These are phyloP conservation scores for Pelargonium australe DNA, from an alignment of 441 rosid genomes.

Conservation along the genomic window DNA sequence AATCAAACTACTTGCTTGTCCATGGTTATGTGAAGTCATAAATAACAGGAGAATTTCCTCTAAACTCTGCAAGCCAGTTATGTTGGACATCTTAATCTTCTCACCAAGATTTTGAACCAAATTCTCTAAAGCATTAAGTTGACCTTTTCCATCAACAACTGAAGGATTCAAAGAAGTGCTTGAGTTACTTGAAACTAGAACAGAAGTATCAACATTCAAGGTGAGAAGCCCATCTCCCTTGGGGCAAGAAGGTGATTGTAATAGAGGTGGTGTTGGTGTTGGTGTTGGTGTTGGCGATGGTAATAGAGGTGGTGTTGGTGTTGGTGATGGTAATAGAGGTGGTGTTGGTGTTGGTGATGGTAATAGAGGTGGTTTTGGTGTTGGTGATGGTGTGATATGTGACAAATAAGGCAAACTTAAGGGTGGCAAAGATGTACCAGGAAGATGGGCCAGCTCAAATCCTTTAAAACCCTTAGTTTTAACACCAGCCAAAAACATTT, in stretches of 20 bases:
- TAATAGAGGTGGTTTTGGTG: too few relatives aligned
- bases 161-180: conserved; percentile 18
- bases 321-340: neutral
- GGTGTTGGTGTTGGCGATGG: neutral
- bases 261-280: conserved; percentile 16
- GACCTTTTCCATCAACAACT: conserved; percentile 14
- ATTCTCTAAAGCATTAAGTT: conserved; percentile 20
- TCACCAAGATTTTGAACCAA: conserved; percentile 31
- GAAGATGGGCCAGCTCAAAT: conserved; percentile 15
- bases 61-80: conserved; percentile 27
- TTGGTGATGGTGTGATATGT: neutral
- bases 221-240: conserved; percentile 12
- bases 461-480: conserved; percentile 20
- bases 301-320: too few relatives aligned
- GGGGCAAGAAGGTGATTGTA: conserved; percentile 10
- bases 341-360: neutral
- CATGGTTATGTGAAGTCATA: conserved; percentile 22
- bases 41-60: conserved; percentile 32
- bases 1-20: conserved; percentile 13
- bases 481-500: conserved; percentile 24
- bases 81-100: conserved; percentile 26
- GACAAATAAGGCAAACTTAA: conserved; percentile 21
- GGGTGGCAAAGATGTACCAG: conserved; percentile 13
- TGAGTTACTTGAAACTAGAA: conserved; percentile 17
- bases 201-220: conserved; percentile 16